These are phyloP conservation scores for Hamamelis virginiana DNA, from an alignment of 164 flowering plant genomes.

Conservation along the genomic window DNA sequence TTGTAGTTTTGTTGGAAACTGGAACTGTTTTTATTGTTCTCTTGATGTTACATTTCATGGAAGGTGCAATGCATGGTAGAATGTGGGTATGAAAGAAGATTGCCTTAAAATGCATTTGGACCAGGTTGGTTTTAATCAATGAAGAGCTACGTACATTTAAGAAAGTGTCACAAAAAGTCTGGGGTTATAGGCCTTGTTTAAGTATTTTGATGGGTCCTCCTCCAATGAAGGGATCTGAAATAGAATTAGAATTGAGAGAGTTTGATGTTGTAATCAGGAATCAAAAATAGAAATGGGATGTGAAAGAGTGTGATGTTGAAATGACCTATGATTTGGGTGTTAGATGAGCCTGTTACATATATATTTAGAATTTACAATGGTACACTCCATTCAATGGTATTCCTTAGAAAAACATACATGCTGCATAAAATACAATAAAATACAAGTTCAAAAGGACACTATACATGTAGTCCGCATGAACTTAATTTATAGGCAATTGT, in stretches of 20 bases:
- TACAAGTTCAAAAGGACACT: too few species aligned
- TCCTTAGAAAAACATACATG: background rate
- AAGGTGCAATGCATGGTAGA: conserved; percentile 17
- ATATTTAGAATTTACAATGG: conserved; percentile 7
- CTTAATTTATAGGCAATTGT: too few species aligned
- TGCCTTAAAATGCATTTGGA: conserved; percentile 38
- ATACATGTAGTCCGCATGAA: too few species aligned
- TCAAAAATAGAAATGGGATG: conserved; percentile 20
- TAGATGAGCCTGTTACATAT: conserved; percentile 13
- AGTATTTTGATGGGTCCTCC: conserved; percentile 15
- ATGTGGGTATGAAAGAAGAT: conserved; percentile 18
- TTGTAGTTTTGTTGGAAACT: conserved; percentile 29
- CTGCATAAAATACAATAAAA: background rate
- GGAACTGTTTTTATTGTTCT: conserved; percentile 18
- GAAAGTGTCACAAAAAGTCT: conserved; percentile 6
- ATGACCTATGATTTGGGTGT: conserved; percentile 21
- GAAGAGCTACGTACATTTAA: conserved; percentile 3
- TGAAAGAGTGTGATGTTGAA: conserved; percentile 33
- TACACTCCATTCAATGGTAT: conserved; percentile 1
- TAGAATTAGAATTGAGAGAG: conserved; percentile 11
- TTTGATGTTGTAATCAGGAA: conserved; percentile 13
- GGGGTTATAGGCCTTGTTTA: conserved; percentile 16
- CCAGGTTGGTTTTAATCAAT: conserved; percentile 30
- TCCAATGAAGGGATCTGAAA: conserved; percentile 9
- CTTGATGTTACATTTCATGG: conserved; percentile 28